Conservation (phyloP, 306 rosid genomes). For the Cajanus cajan region DNA sequence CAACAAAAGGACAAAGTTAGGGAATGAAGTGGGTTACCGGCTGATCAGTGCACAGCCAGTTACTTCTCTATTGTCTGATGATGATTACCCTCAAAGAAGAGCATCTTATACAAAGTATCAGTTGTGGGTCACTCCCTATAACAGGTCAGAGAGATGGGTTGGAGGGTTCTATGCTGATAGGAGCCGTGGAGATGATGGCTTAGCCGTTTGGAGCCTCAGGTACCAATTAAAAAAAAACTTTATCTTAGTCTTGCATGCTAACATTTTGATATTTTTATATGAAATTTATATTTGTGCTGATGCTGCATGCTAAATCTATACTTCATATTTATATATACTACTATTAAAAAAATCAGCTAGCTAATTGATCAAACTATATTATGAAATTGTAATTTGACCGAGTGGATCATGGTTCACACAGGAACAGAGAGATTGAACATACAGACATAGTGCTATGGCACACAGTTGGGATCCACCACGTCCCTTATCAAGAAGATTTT, state of each 20-base stretch:
- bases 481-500: slow-evolving; percentile 84
- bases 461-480: slow-evolving; percentile 82
- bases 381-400: background rate
- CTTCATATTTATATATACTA: too few species aligned
- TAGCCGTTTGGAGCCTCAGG: slow-evolving; percentile 83
- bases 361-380: background rate
- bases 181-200: slow-evolving; percentile 83
- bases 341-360: background rate
- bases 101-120: slow-evolving; percentile 73
- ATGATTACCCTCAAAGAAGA: slow-evolving; percentile 75
- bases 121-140: slow-evolving; percentile 79
- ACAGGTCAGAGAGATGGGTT: slow-evolving; percentile 80
- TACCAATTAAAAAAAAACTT: slow-evolving; percentile 6
- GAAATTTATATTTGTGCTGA: too few species aligned
- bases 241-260: background rate
- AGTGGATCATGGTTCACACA: slow-evolving; percentile 10
- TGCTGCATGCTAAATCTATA: too few species aligned
- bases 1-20: slow-evolving; percentile 52
- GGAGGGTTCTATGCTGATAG: slow-evolving; percentile 79
- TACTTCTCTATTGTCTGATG: slow-evolving; percentile 52
- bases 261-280: too few species aligned
- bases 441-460: slow-evolving; percentile 85
- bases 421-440: slow-evolving; percentile 77
- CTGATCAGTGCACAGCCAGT: slow-evolving; percentile 57
- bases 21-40: slow-evolving; percentile 80